A percentile compares a stretch with the other conserved stretches of the same genome.
These are phyloP conservation scores for Heterobasidion annosum DNA, from an alignment of 1,284 basidiomycete genomes.

Conservation along the genomic window DNA sequence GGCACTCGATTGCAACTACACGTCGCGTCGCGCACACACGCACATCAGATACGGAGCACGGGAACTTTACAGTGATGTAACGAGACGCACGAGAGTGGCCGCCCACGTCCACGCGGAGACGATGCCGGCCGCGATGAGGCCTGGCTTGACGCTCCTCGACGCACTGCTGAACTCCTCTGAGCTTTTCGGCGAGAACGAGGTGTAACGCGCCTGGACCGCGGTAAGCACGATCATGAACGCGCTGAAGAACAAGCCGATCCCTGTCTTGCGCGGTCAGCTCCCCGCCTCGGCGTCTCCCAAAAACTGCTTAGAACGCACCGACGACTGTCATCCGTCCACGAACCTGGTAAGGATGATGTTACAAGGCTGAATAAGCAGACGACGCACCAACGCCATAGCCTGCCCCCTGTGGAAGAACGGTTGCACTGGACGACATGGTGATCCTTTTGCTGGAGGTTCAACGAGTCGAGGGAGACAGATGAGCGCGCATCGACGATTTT, in stretches of 20 bases:
- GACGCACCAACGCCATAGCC: conserved; percentile 79
- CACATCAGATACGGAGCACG: background rate
- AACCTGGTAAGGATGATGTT: background rate
- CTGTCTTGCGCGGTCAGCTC: conserved; percentile 21
- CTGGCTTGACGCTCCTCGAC: conserved; percentile 77
- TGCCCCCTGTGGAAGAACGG: conserved; percentile 50
- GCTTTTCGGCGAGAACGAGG: conserved; percentile 60
- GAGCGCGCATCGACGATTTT: no score
- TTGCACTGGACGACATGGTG: conserved; percentile 8
- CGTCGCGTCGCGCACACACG: background rate
- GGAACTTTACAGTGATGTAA: background rate
- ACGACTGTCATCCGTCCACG: conserved; percentile 27
- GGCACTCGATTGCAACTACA: conserved; percentile 64
- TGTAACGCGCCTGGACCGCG: conserved; percentile 64
- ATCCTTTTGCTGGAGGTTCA: no score
- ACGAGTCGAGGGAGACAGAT: no score
- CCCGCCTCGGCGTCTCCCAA: background rate
- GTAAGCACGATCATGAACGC: conserved; percentile 69
- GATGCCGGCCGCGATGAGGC: conserved; percentile 85
- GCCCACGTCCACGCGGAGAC: conserved; percentile 85
- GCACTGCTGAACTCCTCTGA: conserved; percentile 82
- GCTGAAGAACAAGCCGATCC: conserved; percentile 80
- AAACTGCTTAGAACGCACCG: conserved; percentile 23
- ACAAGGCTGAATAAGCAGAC: conserved; percentile 1
- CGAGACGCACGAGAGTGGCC: conserved; percentile 49